phyloP scores from a whole-genome alignment of 345 rosid species.

The Microcos paniculata region DNA sequence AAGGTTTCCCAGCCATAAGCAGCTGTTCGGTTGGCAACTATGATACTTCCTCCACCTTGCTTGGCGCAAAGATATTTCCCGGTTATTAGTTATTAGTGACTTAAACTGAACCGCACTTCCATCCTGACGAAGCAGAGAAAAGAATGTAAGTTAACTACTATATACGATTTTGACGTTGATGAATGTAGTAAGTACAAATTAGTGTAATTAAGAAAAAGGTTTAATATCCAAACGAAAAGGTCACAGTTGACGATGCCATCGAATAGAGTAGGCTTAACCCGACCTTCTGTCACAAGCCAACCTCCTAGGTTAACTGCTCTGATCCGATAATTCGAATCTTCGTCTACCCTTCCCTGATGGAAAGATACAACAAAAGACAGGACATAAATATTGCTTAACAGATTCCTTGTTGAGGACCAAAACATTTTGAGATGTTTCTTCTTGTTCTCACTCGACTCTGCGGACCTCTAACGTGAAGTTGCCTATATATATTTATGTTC shows the following conservation, averaged over 20 bases:
- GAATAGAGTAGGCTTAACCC: conserved; percentile 69
- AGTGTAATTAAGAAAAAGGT: background rate
- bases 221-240: conserved; percentile 42
- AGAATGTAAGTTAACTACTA: background rate
- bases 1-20: conserved; percentile 68
- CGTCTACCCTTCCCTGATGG: conserved; percentile 20
- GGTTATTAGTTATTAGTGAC: conserved; percentile 43
- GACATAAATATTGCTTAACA: no score
- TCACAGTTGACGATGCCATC: conserved; percentile 60
- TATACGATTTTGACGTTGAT: background rate
- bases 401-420: no score
- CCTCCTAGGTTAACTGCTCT: conserved; percentile 73
- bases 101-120: conserved; percentile 55
- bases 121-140: conserved; percentile 34
- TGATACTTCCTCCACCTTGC: conserved; percentile 49
- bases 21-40: conserved; percentile 49
- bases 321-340: conserved; percentile 11
- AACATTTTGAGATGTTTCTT: no score
- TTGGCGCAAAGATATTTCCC: conserved; percentile 60
- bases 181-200: no score
- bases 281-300: conserved; percentile 69
- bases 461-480: no score
- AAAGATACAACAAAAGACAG: conserved; percentile 11
- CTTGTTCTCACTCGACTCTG: no score
- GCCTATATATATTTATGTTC: no score